Conservation (phyloP, 192 early-diverging fungal genomes). For the Gamsiella multidivaricata region DNA sequence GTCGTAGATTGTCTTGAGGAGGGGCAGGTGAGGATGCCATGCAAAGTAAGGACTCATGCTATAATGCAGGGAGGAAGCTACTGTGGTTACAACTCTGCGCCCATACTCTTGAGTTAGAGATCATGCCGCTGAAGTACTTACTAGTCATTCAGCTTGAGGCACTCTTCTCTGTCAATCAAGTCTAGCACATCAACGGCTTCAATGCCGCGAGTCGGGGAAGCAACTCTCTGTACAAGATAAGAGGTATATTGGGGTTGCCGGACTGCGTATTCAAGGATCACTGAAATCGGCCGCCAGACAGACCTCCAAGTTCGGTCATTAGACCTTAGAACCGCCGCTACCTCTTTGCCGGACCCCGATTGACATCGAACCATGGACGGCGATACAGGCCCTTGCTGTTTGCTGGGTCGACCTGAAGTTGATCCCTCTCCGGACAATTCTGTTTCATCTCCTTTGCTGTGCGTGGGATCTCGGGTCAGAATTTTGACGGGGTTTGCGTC, state of each 20-base stretch:
- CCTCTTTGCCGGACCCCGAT: not conserved
- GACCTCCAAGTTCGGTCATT: constrained; percentile 10
- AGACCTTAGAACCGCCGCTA: not conserved
- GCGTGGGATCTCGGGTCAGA: no score
- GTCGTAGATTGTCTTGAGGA: constrained; percentile 18
- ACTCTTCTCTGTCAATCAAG: constrained; percentile 28
- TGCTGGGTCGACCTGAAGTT: no score
- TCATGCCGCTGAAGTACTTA: not conserved
- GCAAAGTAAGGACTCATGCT: constrained; percentile 25
- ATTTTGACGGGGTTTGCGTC: no score
- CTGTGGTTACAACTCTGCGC: not conserved
- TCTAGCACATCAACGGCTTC: constrained; percentile 18
- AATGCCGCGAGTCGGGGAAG: not conserved
- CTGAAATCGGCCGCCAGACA: constrained; percentile 9
- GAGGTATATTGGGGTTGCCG: constrained; percentile 27
- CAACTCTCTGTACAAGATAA: constrained; percentile 11
- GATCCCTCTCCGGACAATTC: no score
- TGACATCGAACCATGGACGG: not conserved
- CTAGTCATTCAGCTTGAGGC: constrained; percentile 9
- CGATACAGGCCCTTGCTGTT: not conserved
- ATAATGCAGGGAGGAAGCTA: not conserved
- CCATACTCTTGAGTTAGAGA: not conserved
- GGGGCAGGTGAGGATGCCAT: constrained; percentile 36
- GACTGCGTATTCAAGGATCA: constrained; percentile 22
- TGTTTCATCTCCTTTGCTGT: no score